These are phyloP conservation scores for Leishmania guyanensis DNA, from an alignment of 208 protist genomes.

Conservation along the genomic window DNA sequence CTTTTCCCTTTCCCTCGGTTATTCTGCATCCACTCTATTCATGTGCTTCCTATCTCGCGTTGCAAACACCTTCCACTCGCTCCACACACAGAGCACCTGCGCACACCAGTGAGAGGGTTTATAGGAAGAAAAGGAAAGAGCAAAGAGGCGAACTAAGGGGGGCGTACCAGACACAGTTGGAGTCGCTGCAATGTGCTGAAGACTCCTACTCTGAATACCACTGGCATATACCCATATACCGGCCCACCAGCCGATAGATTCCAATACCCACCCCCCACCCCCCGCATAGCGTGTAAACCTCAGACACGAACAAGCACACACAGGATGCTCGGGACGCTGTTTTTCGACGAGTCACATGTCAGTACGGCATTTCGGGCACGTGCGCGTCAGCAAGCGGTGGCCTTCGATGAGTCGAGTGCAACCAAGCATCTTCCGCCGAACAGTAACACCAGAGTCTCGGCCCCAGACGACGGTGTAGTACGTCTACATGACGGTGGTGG, in stretches of 20 bases:
- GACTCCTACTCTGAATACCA: background rate
- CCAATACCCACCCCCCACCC: background rate
- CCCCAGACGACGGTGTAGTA: constrained; percentile 12
- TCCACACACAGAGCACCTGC: background rate
- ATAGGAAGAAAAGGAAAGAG: too few species aligned
- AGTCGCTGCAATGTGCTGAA: background rate
- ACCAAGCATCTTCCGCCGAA: constrained; percentile 2
- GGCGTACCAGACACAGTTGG: background rate
- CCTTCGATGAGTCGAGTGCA: background rate
- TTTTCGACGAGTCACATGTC: constrained; percentile 72
- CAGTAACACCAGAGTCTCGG: background rate
- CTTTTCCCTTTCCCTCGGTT: background rate
- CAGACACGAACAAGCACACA: background rate
- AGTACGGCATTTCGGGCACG: constrained; percentile 57
- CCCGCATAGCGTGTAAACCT: background rate
- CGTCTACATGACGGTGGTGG: constrained; percentile 5
- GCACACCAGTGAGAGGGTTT: background rate
- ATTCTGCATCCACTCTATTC: background rate
- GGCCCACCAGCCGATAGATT: background rate
- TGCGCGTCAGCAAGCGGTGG: background rate
- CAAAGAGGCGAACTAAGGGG: background rate
- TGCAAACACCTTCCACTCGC: background rate
- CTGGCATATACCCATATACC: constrained; percentile 4
- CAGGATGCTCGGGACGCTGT: constrained; percentile 72
- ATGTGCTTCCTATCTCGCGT: background rate